These are phyloP conservation scores for Wickerhamiella nectarea DNA, from an alignment of 805 yeast species.

Conservation along the genomic window DNA sequence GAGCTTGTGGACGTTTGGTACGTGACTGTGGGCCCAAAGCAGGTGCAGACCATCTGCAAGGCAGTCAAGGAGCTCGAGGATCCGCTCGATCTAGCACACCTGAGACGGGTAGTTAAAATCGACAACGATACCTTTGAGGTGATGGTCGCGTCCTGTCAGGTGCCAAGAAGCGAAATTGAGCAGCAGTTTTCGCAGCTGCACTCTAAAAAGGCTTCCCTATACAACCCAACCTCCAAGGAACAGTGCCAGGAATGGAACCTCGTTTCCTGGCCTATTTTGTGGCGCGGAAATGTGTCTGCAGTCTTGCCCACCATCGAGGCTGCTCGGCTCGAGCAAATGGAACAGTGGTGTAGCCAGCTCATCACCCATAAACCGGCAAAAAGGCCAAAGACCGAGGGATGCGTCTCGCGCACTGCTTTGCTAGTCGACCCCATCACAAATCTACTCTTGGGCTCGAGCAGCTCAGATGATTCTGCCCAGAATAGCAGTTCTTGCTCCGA, in stretches of 20 bases:
- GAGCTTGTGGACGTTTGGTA: conserved; percentile 16
- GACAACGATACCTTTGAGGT: conserved; percentile 3
- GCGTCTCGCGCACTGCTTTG: conserved; percentile 28
- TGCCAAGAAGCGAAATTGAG: conserved; percentile 4
- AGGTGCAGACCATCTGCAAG: conserved; percentile 12
- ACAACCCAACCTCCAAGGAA: conserved; percentile 62
- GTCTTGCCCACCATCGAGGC: conserved; percentile 33
- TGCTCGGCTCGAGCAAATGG: conserved; percentile 36
- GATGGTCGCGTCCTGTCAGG: conserved; percentile 12
- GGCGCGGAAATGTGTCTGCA: conserved; percentile 76
- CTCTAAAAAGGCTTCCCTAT: conserved; percentile 36
- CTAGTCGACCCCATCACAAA: conserved; percentile 46
- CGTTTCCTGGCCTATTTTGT: conserved; percentile 71
- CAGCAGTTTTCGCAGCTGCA: conserved; percentile 10
- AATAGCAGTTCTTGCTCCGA: conserved; percentile 19
- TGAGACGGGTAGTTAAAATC: conserved; percentile 26
- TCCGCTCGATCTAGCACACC: conserved; percentile 24
- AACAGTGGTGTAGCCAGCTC: conserved; percentile 24
- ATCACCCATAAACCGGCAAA: too few relatives aligned
- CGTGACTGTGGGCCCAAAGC: conserved; percentile 12
- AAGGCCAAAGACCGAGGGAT: conserved; percentile 9
- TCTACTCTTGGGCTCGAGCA: too few relatives aligned
- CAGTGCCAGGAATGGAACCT: conserved; percentile 50
- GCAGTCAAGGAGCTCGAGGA: conserved; percentile 22
- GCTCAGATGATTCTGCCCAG: too few relatives aligned